phyloP scores from a whole-genome alignment of 1,284 basidiomycete species.

The Tylopilus sp. region DNA sequence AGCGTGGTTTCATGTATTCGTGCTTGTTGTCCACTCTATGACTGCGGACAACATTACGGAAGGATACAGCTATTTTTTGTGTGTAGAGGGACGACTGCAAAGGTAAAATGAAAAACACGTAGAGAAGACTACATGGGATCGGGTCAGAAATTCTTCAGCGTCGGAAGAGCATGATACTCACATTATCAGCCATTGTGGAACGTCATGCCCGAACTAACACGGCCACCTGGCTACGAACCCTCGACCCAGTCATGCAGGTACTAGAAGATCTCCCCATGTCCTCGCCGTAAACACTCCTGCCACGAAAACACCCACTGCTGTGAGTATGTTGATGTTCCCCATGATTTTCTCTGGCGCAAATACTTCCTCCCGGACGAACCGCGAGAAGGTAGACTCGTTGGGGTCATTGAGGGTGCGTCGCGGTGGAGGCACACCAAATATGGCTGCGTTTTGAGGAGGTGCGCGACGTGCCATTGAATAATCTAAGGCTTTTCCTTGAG shows the following conservation, averaged over 20 bases:
- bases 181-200: background rate
- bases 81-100: slow-evolving; percentile 4
- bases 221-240: background rate
- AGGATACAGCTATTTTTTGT: slow-evolving; percentile 21
- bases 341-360: slow-evolving; percentile 67
- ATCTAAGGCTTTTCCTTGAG: background rate
- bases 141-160: slow-evolving; percentile 3
- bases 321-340: slow-evolving; percentile 68
- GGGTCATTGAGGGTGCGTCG: slow-evolving; percentile 48
- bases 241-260: slow-evolving; percentile 48
- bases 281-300: slow-evolving; percentile 64
- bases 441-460: slow-evolving; percentile 51
- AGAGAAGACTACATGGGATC: slow-evolving; percentile 3
- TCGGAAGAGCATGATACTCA: slow-evolving; percentile 9
- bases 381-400: slow-evolving; percentile 58
- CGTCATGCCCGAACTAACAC: background rate
- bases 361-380: slow-evolving; percentile 65
- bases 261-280: slow-evolving; percentile 72
- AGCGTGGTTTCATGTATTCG: slow-evolving; percentile 14
- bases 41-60: slow-evolving; percentile 21
- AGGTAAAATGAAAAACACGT: slow-evolving; percentile 5
- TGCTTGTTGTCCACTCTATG: slow-evolving; percentile 16
- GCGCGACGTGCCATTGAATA: slow-evolving; percentile 64
- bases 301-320: slow-evolving; percentile 62
- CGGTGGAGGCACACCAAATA: slow-evolving; percentile 46